Evolutionary conservation across 208 protist genomes (phyloP).

Genomic region (Acanthamoeba royreba): DNA sequence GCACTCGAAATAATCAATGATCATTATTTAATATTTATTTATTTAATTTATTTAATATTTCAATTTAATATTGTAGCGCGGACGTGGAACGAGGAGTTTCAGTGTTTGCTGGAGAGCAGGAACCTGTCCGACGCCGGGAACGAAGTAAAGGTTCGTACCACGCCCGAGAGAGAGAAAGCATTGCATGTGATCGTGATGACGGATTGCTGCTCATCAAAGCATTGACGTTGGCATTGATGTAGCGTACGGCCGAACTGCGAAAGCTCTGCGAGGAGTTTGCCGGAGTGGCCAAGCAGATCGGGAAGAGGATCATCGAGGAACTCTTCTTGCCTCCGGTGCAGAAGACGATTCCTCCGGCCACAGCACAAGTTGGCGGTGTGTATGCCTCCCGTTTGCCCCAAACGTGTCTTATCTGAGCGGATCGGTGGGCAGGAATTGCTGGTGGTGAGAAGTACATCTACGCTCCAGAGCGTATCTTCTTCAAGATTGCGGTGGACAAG

Average conservation of each 20-base stretch:
- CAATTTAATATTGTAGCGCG: background rate
- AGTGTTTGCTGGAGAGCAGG: background rate
- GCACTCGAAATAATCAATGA: background rate
- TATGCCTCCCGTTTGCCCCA: background rate
- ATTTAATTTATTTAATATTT: background rate
- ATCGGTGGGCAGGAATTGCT: background rate
- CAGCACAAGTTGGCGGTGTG: background rate
- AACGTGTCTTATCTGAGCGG: too few species aligned
- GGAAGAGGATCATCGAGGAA: background rate
- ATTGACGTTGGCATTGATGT: background rate
- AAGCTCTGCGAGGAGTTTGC: conserved; percentile 36
- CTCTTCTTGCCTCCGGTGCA: background rate
- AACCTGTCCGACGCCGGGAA: background rate
- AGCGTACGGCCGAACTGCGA: conserved; percentile 11
- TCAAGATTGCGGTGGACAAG: conserved; percentile 5
- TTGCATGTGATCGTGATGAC: too few species aligned
- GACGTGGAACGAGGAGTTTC: conserved; percentile 13
- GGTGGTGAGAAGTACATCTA: conserved; percentile 11
- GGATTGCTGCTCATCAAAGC: background rate
- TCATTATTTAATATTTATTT: background rate
- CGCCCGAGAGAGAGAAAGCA: too few species aligned
- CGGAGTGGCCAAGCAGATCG: background rate
- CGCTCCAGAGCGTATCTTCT: background rate
- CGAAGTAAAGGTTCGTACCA: background rate
- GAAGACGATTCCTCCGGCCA: background rate